A percentile compares a stretch with the other conserved stretches of the same genome.
Evolutionary conservation across 768 basidiomycete genomes (phyloP).

Genomic region (Lanmaoa pseudosensibilis): DNA sequence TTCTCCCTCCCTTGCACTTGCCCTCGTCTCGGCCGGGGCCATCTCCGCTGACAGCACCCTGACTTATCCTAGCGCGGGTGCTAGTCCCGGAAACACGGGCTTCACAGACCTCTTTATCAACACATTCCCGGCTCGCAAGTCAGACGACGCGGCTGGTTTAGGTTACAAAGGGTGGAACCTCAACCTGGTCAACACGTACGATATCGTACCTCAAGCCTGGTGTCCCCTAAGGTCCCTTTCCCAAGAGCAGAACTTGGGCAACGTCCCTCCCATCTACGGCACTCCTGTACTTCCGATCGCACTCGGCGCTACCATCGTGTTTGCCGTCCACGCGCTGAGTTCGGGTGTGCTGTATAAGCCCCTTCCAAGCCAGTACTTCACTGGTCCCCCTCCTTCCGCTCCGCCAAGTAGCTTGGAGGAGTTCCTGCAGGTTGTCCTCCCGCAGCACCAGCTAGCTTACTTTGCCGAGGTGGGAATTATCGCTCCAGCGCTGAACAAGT

Average conservation of each 20-base stretch:
- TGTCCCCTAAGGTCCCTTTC: not conserved
- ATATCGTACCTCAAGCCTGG: slow-evolving; percentile 19
- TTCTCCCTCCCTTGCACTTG: slow-evolving; percentile 14
- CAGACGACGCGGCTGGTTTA: not conserved
- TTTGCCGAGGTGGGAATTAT: not conserved
- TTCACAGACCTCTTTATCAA: slow-evolving; percentile 3
- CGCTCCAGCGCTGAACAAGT: not conserved
- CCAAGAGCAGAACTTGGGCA: slow-evolving; percentile 12
- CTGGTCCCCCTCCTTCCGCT: not conserved
- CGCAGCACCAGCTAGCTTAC: not conserved
- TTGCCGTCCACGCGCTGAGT: not conserved
- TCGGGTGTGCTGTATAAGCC: slow-evolving; percentile 8
- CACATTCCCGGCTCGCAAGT: not conserved
- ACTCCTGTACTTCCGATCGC: not conserved
- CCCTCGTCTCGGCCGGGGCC: not conserved
- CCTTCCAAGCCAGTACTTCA: slow-evolving; percentile 8
- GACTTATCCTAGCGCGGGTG: slow-evolving; percentile 8
- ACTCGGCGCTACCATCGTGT: not conserved
- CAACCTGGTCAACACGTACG: slow-evolving; percentile 18
- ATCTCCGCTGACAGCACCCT: slow-evolving; percentile 39
- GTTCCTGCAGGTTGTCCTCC: not conserved
- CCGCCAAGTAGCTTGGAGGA: not conserved
- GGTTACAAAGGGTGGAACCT: slow-evolving; percentile 19
- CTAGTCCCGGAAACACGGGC: slow-evolving; percentile 12
- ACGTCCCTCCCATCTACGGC: slow-evolving; percentile 16